Evolutionary conservation across 164 flowering plant species (phyloP), one percentile per base, ranked within the genome.

Genomic region (Annona cherimola): DNA sequence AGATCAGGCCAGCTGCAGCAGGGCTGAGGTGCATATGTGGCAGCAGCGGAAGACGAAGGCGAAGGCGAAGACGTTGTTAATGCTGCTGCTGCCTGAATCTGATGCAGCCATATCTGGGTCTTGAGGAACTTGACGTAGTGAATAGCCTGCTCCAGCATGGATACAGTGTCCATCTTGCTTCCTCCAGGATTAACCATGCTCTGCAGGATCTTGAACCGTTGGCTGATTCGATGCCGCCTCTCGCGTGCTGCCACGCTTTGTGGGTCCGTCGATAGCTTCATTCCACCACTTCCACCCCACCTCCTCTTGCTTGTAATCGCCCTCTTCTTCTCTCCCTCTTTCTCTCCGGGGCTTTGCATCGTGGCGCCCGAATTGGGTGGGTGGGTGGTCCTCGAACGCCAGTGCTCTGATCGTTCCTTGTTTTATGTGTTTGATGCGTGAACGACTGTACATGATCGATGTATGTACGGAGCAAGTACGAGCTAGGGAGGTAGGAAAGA

Each of bases 221-320:
- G 88, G 45, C 98, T 90, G 61, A 93, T 93, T 0, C 98, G 70
- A 74, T 88, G 94, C 76, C 98, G 67, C 78, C 98, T 79, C 63
- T 88, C 81, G 63, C 98, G 66, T 0, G 98, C 94, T 9, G 96
- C 96, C 64, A 93, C 86, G 63, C 98, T 89, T 71, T 93, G 98
- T 18, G 98, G 96, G 73, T 90, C 98, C 0, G 89, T 90, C 12
- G 97, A 92, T 0, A 92, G 84, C 85, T 77, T 87, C 80, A 78
- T 74, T 16, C 57, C 57, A 8, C 71, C 81, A 59, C 68, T 74
- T 26, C 79, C 68, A 8, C 71, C 81, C 60, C 68, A 72, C 26
- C 79, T 66, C 45, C 69, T 70, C 69, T 65, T 73, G 60, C 63
- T 63, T 26, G 35, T 26, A 26, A 26, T 26, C 45, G 63, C 63